These are phyloP conservation scores for Kuraishia capsulata DNA, from an alignment of 805 yeast genomes.

Conservation along the genomic window DNA sequence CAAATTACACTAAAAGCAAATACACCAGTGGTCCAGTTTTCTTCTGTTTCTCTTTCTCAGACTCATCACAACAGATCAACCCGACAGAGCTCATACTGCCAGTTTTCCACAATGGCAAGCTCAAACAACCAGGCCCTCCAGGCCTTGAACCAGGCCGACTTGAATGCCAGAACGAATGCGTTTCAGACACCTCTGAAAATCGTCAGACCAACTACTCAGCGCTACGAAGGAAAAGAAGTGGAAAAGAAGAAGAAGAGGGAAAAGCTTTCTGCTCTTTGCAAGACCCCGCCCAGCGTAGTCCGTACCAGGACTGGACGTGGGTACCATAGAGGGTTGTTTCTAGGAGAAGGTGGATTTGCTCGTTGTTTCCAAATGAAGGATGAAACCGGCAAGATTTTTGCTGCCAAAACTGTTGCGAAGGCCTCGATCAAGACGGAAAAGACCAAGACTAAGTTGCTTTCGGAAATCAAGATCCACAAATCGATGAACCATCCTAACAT, in stretches of 20 bases:
- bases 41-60: too few relatives aligned
- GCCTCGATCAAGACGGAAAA: constrained; percentile 86
- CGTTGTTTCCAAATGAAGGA: constrained; percentile 96
- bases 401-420: constrained; percentile 97
- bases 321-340: constrained; percentile 79
- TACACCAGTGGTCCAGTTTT: too few relatives aligned
- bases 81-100: too few relatives aligned
- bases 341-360: constrained; percentile 99
- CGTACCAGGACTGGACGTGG: constrained; percentile 81
- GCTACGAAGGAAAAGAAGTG: constrained; percentile 2
- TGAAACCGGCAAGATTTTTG: constrained; percentile 76
- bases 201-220: neutral
- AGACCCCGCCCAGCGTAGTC: constrained; percentile 93
- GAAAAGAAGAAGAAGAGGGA: constrained; percentile 67
- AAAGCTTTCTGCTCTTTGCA: constrained; percentile 82
- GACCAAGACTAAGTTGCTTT: constrained; percentile 75
- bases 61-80: too few relatives aligned
- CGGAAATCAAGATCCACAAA: constrained; percentile 93
- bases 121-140: constrained; percentile 37
- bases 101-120: too few relatives aligned
- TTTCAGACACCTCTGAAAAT: constrained; percentile 8
- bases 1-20: too few relatives aligned
- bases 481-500: constrained; percentile 82
- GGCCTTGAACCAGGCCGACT: constrained; percentile 43
- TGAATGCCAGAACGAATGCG: constrained; percentile 32